Base-by-base conservation (phyloP, 371 early-diverging fungal genomes). In the Mucor velutinosus region DNA sequence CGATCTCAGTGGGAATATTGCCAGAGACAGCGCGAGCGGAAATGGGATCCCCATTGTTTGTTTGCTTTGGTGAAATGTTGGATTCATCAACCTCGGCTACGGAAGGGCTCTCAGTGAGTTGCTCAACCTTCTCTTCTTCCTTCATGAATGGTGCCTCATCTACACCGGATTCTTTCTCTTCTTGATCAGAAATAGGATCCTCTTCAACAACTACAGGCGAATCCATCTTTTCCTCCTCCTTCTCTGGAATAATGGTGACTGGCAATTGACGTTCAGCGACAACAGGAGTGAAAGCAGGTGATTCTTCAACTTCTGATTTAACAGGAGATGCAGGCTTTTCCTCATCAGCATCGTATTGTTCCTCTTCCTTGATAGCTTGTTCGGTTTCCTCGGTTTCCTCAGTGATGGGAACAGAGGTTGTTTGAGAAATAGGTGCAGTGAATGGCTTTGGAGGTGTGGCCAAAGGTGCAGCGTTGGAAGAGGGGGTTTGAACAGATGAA, bases 101-200 rank as follows among this genome's bases (percentile, higher is more conserved):
- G 4, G 57, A 37, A 17, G 64, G 23, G 4, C 29, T 45, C 8
- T 43, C 47, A 8, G n/a, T 17, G 4, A 49, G 33, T 43, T 47
- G 33, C 32, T 61, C 62, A 25, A 19, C 21, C 19, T 61, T 47
- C 4, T 27, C 47, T 32, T 47, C 29, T 12, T 47, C 17, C 27
- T 49, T 39, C 15, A 27, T 41, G 27, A 60, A 47, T 45, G 62
- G 62, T 15, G 27, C 21, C 35, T 62, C 49, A 11, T 65, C 65
- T 19, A 59, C 51, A 32, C 66, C 66, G 19, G 66, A 60, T 53
- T 66, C 66, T 33, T 67, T 61, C 30, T 43, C 61, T 33, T 67
- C 67, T n/a, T 61, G 57, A 55, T 67, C 67, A 32, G 57, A 30
- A 27, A 62, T 67, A 27, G 62, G 65, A 29, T 69, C 70, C 11